phyloP scores from a whole-genome alignment of 306 rosid genomes.

The Parietaria judaica region DNA sequence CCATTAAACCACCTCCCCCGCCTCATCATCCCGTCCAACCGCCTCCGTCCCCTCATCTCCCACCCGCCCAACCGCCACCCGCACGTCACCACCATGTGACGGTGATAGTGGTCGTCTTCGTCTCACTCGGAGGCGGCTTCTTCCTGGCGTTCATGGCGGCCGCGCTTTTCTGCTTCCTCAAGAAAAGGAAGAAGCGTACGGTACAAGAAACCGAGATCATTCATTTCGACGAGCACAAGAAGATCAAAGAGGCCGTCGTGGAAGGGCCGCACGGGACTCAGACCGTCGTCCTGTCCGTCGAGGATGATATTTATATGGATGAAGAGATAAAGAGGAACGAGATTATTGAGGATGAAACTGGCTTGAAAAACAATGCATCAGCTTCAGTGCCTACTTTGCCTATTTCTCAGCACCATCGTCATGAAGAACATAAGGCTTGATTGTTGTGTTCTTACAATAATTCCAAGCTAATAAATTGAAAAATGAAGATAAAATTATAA shows the following conservation, averaged over 20 bases:
- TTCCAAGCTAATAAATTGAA: too few relatives aligned
- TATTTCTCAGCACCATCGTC: too few relatives aligned
- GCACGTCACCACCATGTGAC: constrained; percentile 39
- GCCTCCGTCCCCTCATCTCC: background rate
- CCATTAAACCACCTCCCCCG: background rate
- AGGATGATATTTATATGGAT: constrained; percentile 60
- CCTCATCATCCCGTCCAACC: background rate
- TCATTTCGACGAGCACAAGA: constrained; percentile 55
- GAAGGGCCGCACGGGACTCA: constrained; percentile 51
- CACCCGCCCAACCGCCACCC: constrained; percentile 38
- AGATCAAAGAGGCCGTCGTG: constrained; percentile 35
- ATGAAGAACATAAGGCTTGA: too few relatives aligned
- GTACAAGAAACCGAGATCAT: constrained; percentile 38
- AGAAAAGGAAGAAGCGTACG: constrained; percentile 43
- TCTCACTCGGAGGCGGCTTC: constrained; percentile 48
- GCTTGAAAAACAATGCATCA: too few relatives aligned
- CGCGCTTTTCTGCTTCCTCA: constrained; percentile 40
- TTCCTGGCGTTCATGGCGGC: constrained; percentile 53
- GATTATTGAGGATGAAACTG: constrained; percentile 15
- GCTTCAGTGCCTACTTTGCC: too few relatives aligned
- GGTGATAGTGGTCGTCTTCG: constrained; percentile 45
- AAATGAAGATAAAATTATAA: too few relatives aligned
- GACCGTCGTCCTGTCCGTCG: constrained; percentile 35
- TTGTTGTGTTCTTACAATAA: too few relatives aligned
- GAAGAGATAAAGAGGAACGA: constrained; percentile 37